A percentile compares a stretch with the other conserved stretches of the same genome.
Conservation (phyloP, 352 stramenopile genomes). For the Hyphochytrium catenoides region DNA sequence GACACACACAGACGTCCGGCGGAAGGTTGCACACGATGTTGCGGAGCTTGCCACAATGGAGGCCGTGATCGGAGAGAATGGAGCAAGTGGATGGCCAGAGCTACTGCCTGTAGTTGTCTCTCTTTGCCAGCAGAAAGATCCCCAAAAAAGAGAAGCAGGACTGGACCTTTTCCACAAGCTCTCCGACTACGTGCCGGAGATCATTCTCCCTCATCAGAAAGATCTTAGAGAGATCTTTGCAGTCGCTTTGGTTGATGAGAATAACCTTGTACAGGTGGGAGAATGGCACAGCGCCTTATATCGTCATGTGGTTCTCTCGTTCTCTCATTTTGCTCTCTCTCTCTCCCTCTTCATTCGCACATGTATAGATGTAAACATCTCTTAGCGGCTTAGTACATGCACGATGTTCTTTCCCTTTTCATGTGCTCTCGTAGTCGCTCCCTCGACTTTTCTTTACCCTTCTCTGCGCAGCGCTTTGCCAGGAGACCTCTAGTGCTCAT, state of each 20-base stretch:
- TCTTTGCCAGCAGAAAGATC: constrained; percentile 25
- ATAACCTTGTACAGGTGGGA: too few relatives aligned
- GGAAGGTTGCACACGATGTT: constrained; percentile 47
- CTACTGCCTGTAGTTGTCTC: constrained; percentile 29
- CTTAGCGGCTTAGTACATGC: too few relatives aligned
- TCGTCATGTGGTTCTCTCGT: too few relatives aligned
- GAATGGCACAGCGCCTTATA: too few relatives aligned
- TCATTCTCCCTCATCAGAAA: constrained; percentile 40
- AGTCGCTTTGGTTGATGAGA: too few relatives aligned
- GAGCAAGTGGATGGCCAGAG: constrained; percentile 42
- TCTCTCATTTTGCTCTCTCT: too few relatives aligned
- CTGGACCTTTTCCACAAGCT: constrained; percentile 47
- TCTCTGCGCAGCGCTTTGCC: too few relatives aligned
- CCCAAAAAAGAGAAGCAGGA: constrained; percentile 34
- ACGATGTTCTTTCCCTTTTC: too few relatives aligned
- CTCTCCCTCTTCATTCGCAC: constrained; percentile 4
- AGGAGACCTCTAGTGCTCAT: too few relatives aligned
- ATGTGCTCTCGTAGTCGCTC: too few relatives aligned
- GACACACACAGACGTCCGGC: constrained; percentile 37
- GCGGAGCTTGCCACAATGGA: constrained; percentile 34
- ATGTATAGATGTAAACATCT: not conserved
- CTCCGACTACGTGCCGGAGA: constrained; percentile 29
- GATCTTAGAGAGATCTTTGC: constrained; percentile 5
- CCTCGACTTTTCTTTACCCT: too few relatives aligned
- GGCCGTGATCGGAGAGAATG: too few relatives aligned